phyloP scores from a whole-genome alignment of 2,329 filamentous ascomycete species.

The Fusarium nisikadoi region DNA sequence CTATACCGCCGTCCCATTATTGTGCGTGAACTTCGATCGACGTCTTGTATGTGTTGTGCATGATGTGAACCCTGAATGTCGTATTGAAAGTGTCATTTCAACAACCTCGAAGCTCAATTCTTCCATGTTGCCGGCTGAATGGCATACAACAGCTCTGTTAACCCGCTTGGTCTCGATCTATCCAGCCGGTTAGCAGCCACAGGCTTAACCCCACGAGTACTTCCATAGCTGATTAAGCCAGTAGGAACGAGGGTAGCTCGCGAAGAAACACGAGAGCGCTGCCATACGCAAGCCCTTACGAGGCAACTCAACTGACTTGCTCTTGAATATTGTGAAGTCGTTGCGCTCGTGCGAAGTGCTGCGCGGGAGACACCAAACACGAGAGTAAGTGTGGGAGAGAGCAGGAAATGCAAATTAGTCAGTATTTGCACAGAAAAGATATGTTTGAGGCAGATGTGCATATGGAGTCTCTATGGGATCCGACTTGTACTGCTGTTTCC shows the following conservation, averaged over 20 bases:
- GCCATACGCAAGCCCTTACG: background rate
- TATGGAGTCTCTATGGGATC: background rate
- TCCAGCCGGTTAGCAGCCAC: background rate
- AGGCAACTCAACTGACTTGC: background rate
- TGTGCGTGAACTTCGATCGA: background rate
- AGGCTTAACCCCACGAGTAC: background rate
- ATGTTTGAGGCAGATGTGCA: background rate
- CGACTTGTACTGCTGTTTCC: background rate
- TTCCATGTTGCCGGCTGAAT: background rate
- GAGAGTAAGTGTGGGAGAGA: background rate
- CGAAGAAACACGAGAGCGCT: background rate
- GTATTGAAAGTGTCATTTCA: background rate
- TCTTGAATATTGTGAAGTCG: background rate
- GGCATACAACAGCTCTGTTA: background rate
- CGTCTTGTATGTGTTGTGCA: background rate
- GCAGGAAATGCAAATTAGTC: background rate
- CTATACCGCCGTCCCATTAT: background rate
- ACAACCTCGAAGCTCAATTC: background rate
- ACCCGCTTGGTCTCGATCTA: background rate
- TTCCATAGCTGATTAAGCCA: background rate
- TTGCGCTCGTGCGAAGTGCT: background rate
- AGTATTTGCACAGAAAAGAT: background rate
- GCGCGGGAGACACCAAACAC: background rate
- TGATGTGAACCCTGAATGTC: background rate
- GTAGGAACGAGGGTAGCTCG: background rate